Percentiles rank a stretch among this genome's conserved stretches.
Evolutionary conservation across 1,284 basidiomycete species (phyloP).

Genomic region (Mrakiaceae sp.): DNA sequence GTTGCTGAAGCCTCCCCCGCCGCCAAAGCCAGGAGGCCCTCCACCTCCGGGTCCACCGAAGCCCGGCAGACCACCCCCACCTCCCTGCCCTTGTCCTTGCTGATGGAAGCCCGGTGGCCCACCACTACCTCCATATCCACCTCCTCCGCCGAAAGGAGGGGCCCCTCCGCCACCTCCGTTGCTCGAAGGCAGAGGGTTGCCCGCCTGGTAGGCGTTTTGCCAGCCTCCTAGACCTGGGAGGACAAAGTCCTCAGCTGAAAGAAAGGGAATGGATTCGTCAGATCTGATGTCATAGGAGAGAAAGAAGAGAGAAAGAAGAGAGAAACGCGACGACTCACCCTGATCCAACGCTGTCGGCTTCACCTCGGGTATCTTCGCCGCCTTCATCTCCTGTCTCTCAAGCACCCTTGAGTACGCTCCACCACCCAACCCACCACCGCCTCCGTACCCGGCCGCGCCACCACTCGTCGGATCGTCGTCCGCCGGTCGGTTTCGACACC

Average conservation of each 20-base stretch:
- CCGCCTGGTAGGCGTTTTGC: constrained; percentile 1
- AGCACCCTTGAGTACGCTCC: constrained; percentile 16
- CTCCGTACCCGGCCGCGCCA: constrained; percentile 14
- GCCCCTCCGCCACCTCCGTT: too few relatives aligned
- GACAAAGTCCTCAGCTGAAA: constrained; percentile 16
- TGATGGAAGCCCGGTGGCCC: not conserved
- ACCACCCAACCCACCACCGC: constrained; percentile 14
- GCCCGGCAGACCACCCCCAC: not conserved
- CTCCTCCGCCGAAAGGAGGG: too few relatives aligned
- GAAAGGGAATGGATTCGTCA: not conserved
- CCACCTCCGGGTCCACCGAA: too few relatives aligned
- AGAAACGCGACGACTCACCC: not conserved
- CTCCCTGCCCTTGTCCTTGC: not conserved
- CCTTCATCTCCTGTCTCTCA: constrained; percentile 15
- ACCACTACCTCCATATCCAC: too few relatives aligned
- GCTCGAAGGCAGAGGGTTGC: constrained; percentile 2
- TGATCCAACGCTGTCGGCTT: not conserved
- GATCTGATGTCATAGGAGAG: not conserved
- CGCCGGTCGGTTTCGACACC: constrained; percentile 52
- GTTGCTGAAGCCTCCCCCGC: not conserved
- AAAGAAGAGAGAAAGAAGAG: not conserved
- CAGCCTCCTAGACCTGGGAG: constrained; percentile 17
- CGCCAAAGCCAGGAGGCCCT: too few relatives aligned
- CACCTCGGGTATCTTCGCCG: constrained; percentile 4
- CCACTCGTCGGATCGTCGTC: constrained; percentile 15